Evolutionary conservation across 495 filamentous ascomycete genomes (phyloP).

Genomic region (Cercophora newfieldiana): DNA sequence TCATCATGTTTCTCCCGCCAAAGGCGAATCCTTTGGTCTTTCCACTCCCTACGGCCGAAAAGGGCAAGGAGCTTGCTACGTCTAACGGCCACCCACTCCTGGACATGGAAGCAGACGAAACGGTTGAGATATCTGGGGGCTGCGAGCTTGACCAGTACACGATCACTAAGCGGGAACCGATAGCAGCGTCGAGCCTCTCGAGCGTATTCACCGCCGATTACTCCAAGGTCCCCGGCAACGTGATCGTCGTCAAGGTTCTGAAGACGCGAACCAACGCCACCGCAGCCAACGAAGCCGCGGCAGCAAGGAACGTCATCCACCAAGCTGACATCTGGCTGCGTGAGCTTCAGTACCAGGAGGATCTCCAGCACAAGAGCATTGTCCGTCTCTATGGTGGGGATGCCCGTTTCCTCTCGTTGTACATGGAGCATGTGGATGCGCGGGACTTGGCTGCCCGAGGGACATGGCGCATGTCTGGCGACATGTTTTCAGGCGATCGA

Average conservation of each 20-base stretch:
- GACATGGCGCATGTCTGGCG: conserved; percentile 41
- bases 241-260: conserved; percentile 52
- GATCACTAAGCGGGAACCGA: conserved; percentile 47
- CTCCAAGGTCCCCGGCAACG: conserved; percentile 42
- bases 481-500: conserved; percentile 43
- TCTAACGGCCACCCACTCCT: conserved; percentile 47
- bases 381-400: conserved; percentile 50
- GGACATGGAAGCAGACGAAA: conserved; percentile 44
- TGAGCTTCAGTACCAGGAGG: conserved; percentile 48
- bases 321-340: conserved; percentile 53
- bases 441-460: conserved; percentile 43
- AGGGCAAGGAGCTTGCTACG: conserved; percentile 44
- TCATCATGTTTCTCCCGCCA: conserved; percentile 49
- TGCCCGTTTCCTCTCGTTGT: conserved; percentile 49
- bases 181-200: conserved; percentile 46
- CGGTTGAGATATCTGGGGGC: conserved; percentile 41
- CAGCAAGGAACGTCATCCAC: conserved; percentile 47
- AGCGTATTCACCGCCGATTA: conserved; percentile 52
- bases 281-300: conserved; percentile 37
- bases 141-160: conserved; percentile 46
- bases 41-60: conserved; percentile 40
- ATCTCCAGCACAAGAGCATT: conserved; percentile 49
- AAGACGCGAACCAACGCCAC: conserved; percentile 42
- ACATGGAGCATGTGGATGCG: conserved; percentile 54
- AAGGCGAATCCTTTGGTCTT: conserved; percentile 44